A percentile compares a stretch with the other conserved stretches of the same genome.
Evolutionary conservation across 345 rosid genomes (phyloP).

Genomic region (Populus simonii): DNA sequence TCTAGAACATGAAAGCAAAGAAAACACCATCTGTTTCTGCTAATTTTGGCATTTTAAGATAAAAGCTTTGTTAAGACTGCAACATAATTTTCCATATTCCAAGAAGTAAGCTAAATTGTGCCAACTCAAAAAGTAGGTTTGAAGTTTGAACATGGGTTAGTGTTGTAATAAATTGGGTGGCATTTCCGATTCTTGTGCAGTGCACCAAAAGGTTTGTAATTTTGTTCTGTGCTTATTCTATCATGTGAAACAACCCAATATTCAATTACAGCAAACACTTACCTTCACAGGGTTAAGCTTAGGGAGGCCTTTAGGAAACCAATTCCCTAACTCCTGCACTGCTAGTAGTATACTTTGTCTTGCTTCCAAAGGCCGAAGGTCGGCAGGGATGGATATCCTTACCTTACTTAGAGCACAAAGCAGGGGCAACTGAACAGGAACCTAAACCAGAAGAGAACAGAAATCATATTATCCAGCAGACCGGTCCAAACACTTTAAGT

Average conservation of each 20-base stretch:
- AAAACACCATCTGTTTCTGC: neutral
- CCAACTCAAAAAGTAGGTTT: neutral
- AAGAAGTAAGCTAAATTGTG: neutral
- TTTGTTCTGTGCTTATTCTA: neutral
- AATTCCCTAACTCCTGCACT: conserved; percentile 69
- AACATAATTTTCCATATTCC: neutral
- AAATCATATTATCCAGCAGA: conserved; percentile 15
- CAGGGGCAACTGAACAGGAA: conserved; percentile 89
- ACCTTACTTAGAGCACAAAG: conserved; percentile 79
- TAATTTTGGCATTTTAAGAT: neutral
- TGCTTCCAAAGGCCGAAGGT: conserved; percentile 90
- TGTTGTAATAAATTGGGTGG: neutral
- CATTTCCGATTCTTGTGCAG: neutral
- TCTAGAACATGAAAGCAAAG: neutral
- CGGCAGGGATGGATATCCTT: conserved; percentile 75
- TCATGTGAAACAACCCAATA: neutral
- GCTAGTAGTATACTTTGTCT: conserved; percentile 93
- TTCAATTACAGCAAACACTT: conserved; percentile 2
- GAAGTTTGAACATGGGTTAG: neutral
- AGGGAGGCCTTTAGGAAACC: conserved; percentile 90
- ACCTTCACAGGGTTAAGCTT: conserved; percentile 98
- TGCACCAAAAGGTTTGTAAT: neutral
- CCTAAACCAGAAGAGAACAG: conserved; percentile 43
- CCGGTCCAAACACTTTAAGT: neutral
- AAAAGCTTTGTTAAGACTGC: neutral